Evolutionary conservation across 192 early-diverging fungal species (phyloP), one percentile per base, ranked within the genome.

Genomic region (Coemansia umbellata): DNA sequence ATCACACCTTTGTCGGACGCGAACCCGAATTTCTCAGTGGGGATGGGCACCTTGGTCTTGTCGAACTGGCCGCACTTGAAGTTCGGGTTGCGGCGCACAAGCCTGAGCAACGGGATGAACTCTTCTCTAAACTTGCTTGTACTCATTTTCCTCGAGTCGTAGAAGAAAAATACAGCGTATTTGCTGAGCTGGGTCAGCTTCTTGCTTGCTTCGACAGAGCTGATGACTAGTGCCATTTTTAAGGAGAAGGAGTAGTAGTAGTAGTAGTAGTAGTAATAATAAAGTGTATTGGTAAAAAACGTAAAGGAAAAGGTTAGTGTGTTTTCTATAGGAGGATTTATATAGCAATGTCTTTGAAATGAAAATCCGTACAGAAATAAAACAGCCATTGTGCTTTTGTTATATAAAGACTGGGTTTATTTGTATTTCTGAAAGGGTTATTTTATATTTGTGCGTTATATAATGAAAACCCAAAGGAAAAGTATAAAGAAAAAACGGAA

Each of bases 81-180:
- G 9, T 37, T 13, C 8, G 6, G 1, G 2, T 33, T 37, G 1
- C 3, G 5, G n/a, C 23, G 5, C 3, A 33, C 21, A 19, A 19
- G 22, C 1, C 24, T n/a, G 11, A 51, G 50, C 10, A 51, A 35
- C 33, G 22, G 32, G 13, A 3, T 13, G 6, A 51, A 24, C 10
- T 27, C 13, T 10, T 19, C 9, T 23, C 36, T 13, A 23, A 51
- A 51, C 9, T 21, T 23, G 6, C n/a, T 4, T 2, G 50, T 18
- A 0, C 3, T n/a, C 21, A 37, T 33, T 18, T n/a, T 19, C 2
- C 21, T n/a, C 21, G 11, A 27, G 43, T n/a, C 5, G 21, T 51
- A n/a, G 50, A 37, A 51, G 36, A 51, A 51, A 3, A 51, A 33
- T 13, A 51, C 50, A 4, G 24, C 33, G 11, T 51, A 51, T 31